These are phyloP conservation scores for Backusella parvicylindrica DNA, from an alignment of 192 early-diverging fungal species.

Conservation along the genomic window DNA sequence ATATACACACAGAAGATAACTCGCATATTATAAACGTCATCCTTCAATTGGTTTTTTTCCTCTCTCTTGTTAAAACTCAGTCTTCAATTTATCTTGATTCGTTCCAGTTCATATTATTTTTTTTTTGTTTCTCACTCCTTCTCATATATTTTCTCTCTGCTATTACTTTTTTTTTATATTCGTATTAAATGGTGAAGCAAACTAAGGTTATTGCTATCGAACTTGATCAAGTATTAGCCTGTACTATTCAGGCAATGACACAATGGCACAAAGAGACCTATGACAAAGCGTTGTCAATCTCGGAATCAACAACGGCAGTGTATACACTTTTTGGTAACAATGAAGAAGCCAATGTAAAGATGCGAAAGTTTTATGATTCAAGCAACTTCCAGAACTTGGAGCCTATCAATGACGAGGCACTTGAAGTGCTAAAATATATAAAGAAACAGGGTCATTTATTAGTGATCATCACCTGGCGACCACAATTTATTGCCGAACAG, in stretches of 20 bases:
- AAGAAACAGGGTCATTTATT: constrained; percentile 49
- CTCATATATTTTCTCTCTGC: neutral
- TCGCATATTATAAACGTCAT: constrained; percentile 1
- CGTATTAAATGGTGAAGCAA: neutral
- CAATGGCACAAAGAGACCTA: constrained; percentile 55
- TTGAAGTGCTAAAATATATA: constrained; percentile 51
- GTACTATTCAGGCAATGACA: constrained; percentile 45
- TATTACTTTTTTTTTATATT: neutral
- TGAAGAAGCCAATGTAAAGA: constrained; percentile 50
- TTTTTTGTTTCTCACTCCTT: neutral
- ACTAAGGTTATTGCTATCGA: constrained; percentile 40
- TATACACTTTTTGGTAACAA: constrained; percentile 45
- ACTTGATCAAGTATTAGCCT: constrained; percentile 52
- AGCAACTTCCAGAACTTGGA: constrained; percentile 50
- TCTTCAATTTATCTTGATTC: constrained; percentile 5
- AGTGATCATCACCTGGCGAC: constrained; percentile 55
- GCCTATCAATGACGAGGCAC: constrained; percentile 46
- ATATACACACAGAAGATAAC: neutral
- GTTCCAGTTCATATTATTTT: neutral
- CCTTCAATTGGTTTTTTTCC: constrained; percentile 7
- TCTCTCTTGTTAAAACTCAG: constrained; percentile 2
- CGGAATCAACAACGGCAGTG: constrained; percentile 48
- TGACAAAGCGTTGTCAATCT: constrained; percentile 38
- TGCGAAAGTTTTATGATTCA: constrained; percentile 52
- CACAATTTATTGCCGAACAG: constrained; percentile 54